phyloP scores from a whole-genome alignment of 1,284 basidiomycete genomes.

The Rhodotorula sp. region DNA sequence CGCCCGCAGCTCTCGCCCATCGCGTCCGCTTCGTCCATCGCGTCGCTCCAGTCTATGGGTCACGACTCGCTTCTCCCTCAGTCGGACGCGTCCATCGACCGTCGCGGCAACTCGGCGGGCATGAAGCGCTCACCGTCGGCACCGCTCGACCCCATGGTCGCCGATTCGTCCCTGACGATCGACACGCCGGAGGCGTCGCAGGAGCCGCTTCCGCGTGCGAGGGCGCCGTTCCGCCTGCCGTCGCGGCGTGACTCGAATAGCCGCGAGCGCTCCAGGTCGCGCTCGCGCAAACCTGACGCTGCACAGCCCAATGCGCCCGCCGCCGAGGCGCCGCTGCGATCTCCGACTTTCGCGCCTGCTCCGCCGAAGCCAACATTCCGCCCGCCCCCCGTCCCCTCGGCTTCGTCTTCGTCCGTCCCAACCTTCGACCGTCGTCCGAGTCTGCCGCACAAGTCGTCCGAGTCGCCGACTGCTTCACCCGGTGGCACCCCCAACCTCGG shows the following conservation, averaged over 20 bases:
- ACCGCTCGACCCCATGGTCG: slow-evolving; percentile 36
- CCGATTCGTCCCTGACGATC: slow-evolving; percentile 30
- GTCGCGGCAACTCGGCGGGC: slow-evolving; percentile 10
- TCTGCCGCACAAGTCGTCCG: neutral
- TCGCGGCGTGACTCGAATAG: neutral
- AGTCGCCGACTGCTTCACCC: neutral
- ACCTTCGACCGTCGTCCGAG: neutral
- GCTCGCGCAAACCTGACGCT: neutral
- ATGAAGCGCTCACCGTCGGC: slow-evolving; percentile 28
- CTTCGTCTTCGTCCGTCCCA: neutral
- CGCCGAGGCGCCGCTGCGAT: neutral
- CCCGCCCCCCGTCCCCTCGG: neutral
- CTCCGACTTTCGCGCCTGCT: neutral
- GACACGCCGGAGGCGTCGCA: slow-evolving; percentile 22
- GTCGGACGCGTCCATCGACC: slow-evolving; percentile 33
- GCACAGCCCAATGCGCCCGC: neutral
- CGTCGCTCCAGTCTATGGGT: slow-evolving; percentile 11
- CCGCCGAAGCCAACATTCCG: slow-evolving; percentile 12
- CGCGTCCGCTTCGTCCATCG: neutral
- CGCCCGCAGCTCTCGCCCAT: slow-evolving; percentile 8
- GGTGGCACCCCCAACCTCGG: neutral
- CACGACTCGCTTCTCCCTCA: slow-evolving; percentile 39
- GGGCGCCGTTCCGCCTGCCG: neutral
- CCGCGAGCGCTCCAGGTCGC: neutral
- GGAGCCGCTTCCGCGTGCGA: slow-evolving; percentile 5